These are phyloP conservation scores for Kuraishia hungarica DNA, from an alignment of 805 yeast genomes.

Conservation along the genomic window DNA sequence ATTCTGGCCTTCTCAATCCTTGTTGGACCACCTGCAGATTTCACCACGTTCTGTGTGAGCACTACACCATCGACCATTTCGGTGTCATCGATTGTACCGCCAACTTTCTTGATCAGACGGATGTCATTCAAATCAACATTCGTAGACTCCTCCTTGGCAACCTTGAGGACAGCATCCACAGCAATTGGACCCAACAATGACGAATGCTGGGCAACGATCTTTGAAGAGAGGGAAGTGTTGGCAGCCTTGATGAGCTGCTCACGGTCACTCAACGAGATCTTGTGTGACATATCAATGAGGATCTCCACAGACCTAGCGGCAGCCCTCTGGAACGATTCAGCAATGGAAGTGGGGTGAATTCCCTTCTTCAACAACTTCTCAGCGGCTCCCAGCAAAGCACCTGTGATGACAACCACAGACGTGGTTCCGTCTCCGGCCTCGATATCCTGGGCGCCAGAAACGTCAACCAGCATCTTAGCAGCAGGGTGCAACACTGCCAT, in stretches of 20 bases:
- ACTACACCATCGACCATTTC: constrained; percentile 90
- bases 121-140: constrained; percentile 84
- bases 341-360: constrained; percentile 91
- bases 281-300: constrained; percentile 74
- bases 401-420: constrained; percentile 91
- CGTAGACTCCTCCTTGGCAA: constrained; percentile 43
- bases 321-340: constrained; percentile 89
- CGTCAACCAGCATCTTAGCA: constrained; percentile 93
- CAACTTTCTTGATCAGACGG: constrained; percentile 85
- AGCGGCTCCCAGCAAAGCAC: constrained; percentile 91
- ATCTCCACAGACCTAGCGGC: constrained; percentile 78
- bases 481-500: constrained; percentile 99
- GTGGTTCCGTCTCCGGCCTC: constrained; percentile 99
- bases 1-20: constrained; percentile 90
- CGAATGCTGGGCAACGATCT: constrained; percentile 91
- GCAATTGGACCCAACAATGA: constrained; percentile 84
- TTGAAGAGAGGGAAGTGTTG: constrained; percentile 85
- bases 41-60: constrained; percentile 81
- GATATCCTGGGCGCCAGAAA: constrained; percentile 94
- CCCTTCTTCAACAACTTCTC: constrained; percentile 84
- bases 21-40: constrained; percentile 90
- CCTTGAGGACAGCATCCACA: constrained; percentile 85
- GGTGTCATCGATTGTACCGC: constrained; percentile 97
- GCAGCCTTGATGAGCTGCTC: constrained; percentile 89
- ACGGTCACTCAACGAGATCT: constrained; percentile 71